Percentiles rank a stretch among this genome's conserved stretches.
Conservation (phyloP, 805 yeast genomes). For the Debaryomyces hansenii region DNA sequence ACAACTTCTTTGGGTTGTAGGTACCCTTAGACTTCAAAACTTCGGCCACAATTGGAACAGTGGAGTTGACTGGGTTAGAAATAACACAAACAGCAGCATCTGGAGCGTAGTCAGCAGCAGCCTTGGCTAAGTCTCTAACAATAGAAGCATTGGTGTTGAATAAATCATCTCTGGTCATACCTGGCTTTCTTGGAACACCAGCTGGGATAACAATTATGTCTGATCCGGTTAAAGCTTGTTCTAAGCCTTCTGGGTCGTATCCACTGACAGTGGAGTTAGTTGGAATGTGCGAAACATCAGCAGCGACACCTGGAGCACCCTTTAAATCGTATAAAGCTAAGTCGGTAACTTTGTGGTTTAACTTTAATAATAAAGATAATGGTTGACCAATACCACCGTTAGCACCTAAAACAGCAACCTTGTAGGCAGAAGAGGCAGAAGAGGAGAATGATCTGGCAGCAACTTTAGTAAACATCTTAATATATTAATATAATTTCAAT, state of each 20-base stretch:
- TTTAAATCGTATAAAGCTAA: constrained; percentile 84
- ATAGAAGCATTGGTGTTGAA: constrained; percentile 96
- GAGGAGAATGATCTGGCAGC: constrained; percentile 68
- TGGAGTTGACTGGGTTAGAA: constrained; percentile 96
- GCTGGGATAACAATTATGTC: constrained; percentile 94
- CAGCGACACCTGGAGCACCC: constrained; percentile 96
- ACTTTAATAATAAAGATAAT: constrained; percentile 63
- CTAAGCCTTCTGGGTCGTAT: constrained; percentile 77
- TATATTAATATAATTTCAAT: constrained; percentile 5
- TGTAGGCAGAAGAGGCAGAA: constrained; percentile 63
- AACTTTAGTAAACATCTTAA: constrained; percentile 53
- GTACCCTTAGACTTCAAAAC: constrained; percentile 82
- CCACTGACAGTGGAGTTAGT: constrained; percentile 88
- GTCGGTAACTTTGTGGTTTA: constrained; percentile 84
- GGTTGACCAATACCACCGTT: constrained; percentile 91
- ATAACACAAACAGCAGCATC: constrained; percentile 80
- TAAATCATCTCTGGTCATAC: constrained; percentile 97
- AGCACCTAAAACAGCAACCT: constrained; percentile 78
- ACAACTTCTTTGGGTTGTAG: constrained; percentile 87
- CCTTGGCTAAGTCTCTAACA: constrained; percentile 88
- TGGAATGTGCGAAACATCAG: constrained; percentile 92
- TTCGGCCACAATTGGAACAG: constrained; percentile 95
- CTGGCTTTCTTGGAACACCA: constrained; percentile 98
- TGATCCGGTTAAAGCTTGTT: constrained; percentile 70
- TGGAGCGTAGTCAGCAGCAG: constrained; percentile 79